These are phyloP conservation scores for Hyphopichia fennica DNA, from an alignment of 1,139 yeast genomes.

Conservation along the genomic window DNA sequence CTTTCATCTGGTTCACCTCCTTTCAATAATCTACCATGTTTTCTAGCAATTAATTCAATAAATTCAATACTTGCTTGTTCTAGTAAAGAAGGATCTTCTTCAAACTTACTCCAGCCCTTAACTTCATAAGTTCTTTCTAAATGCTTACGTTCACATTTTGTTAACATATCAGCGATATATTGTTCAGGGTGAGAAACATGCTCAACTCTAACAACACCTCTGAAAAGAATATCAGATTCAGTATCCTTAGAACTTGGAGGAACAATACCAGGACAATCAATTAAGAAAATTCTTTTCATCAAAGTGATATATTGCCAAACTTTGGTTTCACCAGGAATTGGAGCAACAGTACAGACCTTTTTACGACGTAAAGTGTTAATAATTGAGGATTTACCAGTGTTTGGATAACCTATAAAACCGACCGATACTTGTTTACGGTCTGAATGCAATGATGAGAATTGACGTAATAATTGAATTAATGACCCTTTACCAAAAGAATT, in stretches of 20 bases:
- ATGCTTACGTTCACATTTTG: constrained; percentile 85
- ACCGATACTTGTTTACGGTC: constrained; percentile 96
- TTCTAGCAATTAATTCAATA: constrained; percentile 86
- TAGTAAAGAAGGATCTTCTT: constrained; percentile 37
- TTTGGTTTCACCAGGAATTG: constrained; percentile 98
- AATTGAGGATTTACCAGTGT: constrained; percentile 94
- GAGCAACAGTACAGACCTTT: constrained; percentile 96
- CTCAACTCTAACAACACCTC: constrained; percentile 98
- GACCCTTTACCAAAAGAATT: constrained; percentile 98
- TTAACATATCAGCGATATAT: constrained; percentile 83
- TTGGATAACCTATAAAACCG: constrained; percentile 96
- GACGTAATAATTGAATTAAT: constrained; percentile 87
- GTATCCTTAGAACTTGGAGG: constrained; percentile 91
- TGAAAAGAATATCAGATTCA: constrained; percentile 89
- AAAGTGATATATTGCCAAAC: constrained; percentile 98
- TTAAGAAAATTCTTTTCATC: constrained; percentile 91
- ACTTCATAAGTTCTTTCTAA: constrained; percentile 94
- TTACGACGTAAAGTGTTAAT: constrained; percentile 90
- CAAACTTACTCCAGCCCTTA: constrained; percentile 75
- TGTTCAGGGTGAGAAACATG: constrained; percentile 95
- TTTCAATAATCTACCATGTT: constrained; percentile 86
- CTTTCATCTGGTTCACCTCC: constrained; percentile 98
- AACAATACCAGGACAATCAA: constrained; percentile 98
- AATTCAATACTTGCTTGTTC: constrained; percentile 72
- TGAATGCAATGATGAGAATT: constrained; percentile 84